phyloP scores from a whole-genome alignment of 1,284 basidiomycete species.

The Heterobasidion occidentale region DNA sequence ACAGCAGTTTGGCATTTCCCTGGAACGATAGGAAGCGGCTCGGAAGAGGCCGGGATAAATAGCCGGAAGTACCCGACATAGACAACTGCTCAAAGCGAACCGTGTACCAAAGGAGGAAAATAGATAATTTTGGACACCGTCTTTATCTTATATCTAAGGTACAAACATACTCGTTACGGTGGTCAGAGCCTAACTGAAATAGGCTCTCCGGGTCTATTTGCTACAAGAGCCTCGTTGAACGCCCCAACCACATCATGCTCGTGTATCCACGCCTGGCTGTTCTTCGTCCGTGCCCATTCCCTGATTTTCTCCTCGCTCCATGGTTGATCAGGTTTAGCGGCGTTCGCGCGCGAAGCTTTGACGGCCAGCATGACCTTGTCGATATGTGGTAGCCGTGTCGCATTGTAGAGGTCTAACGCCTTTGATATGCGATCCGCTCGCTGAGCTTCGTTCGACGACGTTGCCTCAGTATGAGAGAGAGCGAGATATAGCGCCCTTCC shows the following conservation, averaged over 20 bases:
- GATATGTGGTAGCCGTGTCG: not conserved
- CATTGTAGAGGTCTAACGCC: not conserved
- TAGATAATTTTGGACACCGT: too few relatives aligned
- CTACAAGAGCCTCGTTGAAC: not conserved
- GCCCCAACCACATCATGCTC: not conserved
- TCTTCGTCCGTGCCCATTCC: not conserved
- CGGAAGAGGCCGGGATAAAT: too few relatives aligned
- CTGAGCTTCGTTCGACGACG: not conserved
- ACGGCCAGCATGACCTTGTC: not conserved
- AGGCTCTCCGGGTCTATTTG: not conserved
- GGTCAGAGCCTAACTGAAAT: too few relatives aligned
- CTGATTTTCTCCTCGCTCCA: not conserved
- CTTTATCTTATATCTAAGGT: too few relatives aligned
- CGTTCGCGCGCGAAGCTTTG: not conserved
- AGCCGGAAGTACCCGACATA: too few relatives aligned
- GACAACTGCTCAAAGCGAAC: too few relatives aligned
- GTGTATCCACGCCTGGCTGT: not conserved
- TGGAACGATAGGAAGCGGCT: too few relatives aligned
- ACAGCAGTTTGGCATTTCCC: too few relatives aligned
- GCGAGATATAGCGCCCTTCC: not conserved
- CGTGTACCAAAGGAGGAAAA: too few relatives aligned
- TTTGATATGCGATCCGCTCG: not conserved
- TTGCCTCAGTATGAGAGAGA: not conserved
- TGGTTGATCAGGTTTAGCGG: not conserved
- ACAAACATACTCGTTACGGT: too few relatives aligned